A percentile compares a stretch with the other conserved stretches of the same genome.
These are phyloP conservation scores for Tricholoma flavovirens DNA, from an alignment of 768 basidiomycete species.

Conservation along the genomic window DNA sequence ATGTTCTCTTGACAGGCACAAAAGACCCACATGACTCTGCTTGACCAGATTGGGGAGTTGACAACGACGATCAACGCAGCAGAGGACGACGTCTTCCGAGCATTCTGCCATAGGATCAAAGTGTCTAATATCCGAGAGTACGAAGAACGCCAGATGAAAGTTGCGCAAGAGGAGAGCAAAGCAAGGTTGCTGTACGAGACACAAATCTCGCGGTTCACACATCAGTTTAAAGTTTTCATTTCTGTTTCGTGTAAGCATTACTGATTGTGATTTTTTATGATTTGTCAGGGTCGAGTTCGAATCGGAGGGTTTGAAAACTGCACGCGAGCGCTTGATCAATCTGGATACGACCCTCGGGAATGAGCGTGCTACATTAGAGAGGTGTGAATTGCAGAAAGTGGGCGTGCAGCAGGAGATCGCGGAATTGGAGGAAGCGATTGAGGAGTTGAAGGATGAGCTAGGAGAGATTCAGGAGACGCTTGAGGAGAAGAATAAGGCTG, in stretches of 20 bases:
- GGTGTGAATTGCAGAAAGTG: constrained; percentile 49
- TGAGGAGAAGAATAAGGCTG: constrained; percentile 66
- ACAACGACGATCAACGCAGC: constrained; percentile 59
- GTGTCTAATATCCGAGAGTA: constrained; percentile 86
- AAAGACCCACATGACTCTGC: constrained; percentile 44
- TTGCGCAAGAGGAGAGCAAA: constrained; percentile 84
- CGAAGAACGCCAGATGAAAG: constrained; percentile 85
- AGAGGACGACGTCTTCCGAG: constrained; percentile 72
- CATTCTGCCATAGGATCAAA: constrained; percentile 76
- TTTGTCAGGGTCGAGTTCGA: constrained; percentile 70
- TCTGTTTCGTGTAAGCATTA: neutral
- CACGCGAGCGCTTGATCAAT: constrained; percentile 54
- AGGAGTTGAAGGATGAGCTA: constrained; percentile 55
- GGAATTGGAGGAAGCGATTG: constrained; percentile 49
- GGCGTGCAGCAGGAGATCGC: constrained; percentile 56
- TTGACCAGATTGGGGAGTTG: constrained; percentile 50
- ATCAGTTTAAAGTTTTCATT: constrained; percentile 55
- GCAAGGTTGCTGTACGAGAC: constrained; percentile 78
- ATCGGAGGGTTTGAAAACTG: constrained; percentile 60
- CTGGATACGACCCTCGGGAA: constrained; percentile 46
- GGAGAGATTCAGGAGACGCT: constrained; percentile 53
- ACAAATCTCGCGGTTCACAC: constrained; percentile 78
- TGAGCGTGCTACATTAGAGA: constrained; percentile 49
- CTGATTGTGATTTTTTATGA: constrained; percentile 9
- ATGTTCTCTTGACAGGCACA: constrained; percentile 38